phyloP scores from a whole-genome alignment of 1,284 basidiomycete genomes.

The Trichosporon ovoides region DNA sequence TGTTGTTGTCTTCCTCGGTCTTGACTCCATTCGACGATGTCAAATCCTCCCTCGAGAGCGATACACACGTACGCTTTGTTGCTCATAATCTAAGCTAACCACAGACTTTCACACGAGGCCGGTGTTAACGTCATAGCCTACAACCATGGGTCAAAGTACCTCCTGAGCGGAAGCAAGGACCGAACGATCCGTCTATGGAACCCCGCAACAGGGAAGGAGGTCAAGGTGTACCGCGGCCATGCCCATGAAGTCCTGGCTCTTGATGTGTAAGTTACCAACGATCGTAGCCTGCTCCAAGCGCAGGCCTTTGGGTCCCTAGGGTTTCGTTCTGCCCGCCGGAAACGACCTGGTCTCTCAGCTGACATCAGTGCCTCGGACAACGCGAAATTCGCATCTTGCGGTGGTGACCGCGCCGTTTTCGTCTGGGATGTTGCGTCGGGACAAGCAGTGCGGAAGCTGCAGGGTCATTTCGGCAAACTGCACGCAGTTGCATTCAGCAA shows the following conservation, averaged over 20 bases:
- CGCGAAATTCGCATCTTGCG: constrained; percentile 84
- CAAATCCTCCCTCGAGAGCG: constrained; percentile 22
- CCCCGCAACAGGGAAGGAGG: constrained; percentile 70
- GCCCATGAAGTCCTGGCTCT: constrained; percentile 90
- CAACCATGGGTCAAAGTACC: constrained; percentile 78
- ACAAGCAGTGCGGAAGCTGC: constrained; percentile 68
- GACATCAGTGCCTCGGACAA: constrained; percentile 76
- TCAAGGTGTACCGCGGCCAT: constrained; percentile 85
- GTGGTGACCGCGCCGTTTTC: constrained; percentile 86
- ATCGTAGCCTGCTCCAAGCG: too few relatives aligned
- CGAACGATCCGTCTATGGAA: constrained; percentile 88
- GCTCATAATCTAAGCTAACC: not conserved
- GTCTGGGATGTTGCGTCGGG: constrained; percentile 93
- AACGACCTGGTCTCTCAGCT: not conserved
- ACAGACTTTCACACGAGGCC: constrained; percentile 60
- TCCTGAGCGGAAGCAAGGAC: constrained; percentile 87
- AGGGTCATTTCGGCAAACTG: constrained; percentile 85
- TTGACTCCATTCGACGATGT: not conserved
- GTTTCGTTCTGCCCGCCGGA: too few relatives aligned
- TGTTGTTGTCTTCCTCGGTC: not conserved
- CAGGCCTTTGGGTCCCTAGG: too few relatives aligned
- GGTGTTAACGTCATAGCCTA: constrained; percentile 81
- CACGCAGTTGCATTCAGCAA: constrained; percentile 77
- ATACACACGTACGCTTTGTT: constrained; percentile 26
- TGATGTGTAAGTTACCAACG: constrained; percentile 66